These are phyloP conservation scores for Talaromyces amestolkiae DNA, from an alignment of 2,329 filamentous ascomycete genomes.

Conservation along the genomic window DNA sequence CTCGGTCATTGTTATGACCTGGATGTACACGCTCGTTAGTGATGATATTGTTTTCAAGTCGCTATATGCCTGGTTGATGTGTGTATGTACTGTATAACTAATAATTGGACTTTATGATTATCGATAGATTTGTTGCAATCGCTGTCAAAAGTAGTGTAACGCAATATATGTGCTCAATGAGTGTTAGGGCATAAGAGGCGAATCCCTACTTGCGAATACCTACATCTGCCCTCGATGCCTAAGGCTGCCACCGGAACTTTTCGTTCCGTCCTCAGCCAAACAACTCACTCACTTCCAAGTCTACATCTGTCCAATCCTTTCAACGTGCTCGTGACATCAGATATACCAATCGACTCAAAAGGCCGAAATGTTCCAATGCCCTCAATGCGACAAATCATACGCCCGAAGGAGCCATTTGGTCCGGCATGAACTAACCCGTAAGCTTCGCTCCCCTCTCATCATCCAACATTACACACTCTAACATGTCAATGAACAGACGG, in stretches of 20 bases:
- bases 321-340: no score
- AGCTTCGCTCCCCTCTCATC: slow-evolving; percentile 1
- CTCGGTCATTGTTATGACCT: neutral
- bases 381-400: slow-evolving; percentile 31
- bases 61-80: neutral
- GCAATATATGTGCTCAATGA: no score
- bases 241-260: neutral
- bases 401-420: slow-evolving; percentile 30
- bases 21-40: neutral
- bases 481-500: slow-evolving; percentile 23
- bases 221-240: neutral
- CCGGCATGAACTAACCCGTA: slow-evolving; percentile 32
- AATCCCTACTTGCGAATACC: neutral
- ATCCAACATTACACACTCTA: slow-evolving; percentile 15
- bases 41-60: neutral
- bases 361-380: slow-evolving; percentile 27
- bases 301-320: neutral
- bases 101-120: neutral
- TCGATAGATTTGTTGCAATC: neutral
- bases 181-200: neutral
- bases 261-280: neutral
- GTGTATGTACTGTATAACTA: neutral
- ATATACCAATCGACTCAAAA: no score
- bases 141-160: neutral
- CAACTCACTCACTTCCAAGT: neutral